phyloP scores from a whole-genome alignment of 2,329 filamentous ascomycete genomes.

The Diaporthe sp. region DNA sequence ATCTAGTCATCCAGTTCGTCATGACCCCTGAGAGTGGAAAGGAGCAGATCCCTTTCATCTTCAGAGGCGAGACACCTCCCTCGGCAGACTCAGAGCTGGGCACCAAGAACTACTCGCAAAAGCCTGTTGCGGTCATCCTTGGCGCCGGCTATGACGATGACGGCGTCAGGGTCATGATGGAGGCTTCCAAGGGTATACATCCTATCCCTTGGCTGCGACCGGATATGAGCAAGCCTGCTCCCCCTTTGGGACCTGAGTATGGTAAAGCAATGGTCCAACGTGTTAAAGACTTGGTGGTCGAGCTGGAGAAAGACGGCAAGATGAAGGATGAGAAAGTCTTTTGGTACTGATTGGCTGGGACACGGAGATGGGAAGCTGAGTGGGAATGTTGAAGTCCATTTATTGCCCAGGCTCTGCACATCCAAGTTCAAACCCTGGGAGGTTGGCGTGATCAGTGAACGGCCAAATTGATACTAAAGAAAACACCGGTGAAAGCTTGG shows the following conservation, averaged over 20 bases:
- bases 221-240: slow-evolving; percentile 43
- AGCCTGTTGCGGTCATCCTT: slow-evolving; percentile 42
- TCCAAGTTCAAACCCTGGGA: too few species aligned
- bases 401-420: too few species aligned
- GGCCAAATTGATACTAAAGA: too few species aligned
- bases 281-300: slow-evolving; percentile 40
- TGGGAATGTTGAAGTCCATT: background rate
- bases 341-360: slow-evolving; percentile 17
- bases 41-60: slow-evolving; percentile 43
- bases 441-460: too few species aligned
- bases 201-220: slow-evolving; percentile 45
- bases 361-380: too few species aligned
- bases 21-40: slow-evolving; percentile 41
- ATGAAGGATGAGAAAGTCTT: slow-evolving; percentile 37
- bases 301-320: slow-evolving; percentile 39
- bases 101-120: slow-evolving; percentile 43
- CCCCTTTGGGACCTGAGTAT: slow-evolving; percentile 44
- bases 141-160: slow-evolving; percentile 45
- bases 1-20: slow-evolving; percentile 46
- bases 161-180: slow-evolving; percentile 39
- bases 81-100: slow-evolving; percentile 42
- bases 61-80: slow-evolving; percentile 41
- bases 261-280: slow-evolving; percentile 43
- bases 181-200: slow-evolving; percentile 40
- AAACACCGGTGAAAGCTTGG: too few species aligned